Evolutionary conservation across 768 basidiomycete species (phyloP).

Genomic region (Cubamyces sp.): DNA sequence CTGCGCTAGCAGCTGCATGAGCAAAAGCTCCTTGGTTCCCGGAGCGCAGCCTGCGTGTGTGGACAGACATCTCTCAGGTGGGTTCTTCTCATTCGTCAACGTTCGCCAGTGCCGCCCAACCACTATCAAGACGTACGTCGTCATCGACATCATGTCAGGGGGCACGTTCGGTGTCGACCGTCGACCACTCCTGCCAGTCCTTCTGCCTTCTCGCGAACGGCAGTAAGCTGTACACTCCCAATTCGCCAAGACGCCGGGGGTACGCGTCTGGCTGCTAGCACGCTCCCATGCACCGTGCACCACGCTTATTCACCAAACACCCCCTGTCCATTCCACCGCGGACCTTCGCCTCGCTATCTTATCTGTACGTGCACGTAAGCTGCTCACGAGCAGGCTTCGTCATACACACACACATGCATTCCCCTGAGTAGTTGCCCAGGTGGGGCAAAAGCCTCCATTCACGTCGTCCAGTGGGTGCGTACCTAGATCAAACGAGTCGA

Average conservation of each 20-base stretch:
- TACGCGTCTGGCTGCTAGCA: background rate
- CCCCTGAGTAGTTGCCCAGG: background rate
- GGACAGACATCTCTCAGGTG: slow-evolving; percentile 4
- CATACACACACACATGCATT: no score
- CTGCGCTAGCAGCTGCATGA: slow-evolving; percentile 1
- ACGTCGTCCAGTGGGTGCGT: no score
- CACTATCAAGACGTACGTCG: slow-evolving; percentile 21
- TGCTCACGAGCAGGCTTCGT: no score
- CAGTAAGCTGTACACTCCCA: background rate
- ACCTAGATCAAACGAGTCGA: slow-evolving; percentile 4
- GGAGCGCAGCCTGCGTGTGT: slow-evolving; percentile 10
- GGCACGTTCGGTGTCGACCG: background rate
- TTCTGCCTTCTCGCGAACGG: background rate
- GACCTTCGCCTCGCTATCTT: no score
- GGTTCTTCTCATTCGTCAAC: background rate
- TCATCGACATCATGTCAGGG: slow-evolving; percentile 10
- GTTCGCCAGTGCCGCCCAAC: background rate
- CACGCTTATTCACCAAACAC: no score
- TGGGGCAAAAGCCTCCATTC: no score
- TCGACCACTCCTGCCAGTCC: no score
- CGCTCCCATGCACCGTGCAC: background rate
- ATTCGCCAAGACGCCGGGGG: background rate
- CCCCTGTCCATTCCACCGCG: no score
- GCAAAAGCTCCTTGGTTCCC: slow-evolving; percentile 18
- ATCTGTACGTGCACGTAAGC: no score